Conservation (phyloP, 2,329 filamentous ascomycete species). For the Hymenoscyphus repandus region DNA sequence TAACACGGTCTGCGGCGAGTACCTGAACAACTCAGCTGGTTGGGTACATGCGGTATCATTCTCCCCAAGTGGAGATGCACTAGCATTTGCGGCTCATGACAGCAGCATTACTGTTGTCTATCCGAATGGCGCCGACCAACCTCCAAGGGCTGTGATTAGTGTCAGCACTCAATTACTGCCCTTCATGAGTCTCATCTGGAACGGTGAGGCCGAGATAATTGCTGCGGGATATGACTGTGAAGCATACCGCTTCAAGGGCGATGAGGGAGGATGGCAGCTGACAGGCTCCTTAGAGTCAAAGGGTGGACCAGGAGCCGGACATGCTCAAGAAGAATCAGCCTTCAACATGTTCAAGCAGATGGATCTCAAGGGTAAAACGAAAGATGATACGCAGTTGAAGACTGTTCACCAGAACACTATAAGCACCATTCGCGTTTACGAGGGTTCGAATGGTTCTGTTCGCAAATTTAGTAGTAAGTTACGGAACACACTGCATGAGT, state of each 20-base stretch:
- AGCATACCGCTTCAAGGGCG: slow-evolving; percentile 82
- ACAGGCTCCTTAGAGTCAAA: slow-evolving; percentile 78
- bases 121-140: slow-evolving; percentile 83
- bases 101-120: slow-evolving; percentile 97
- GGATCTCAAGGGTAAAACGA: slow-evolving; percentile 91
- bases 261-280: slow-evolving; percentile 75
- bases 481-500: slow-evolving; percentile 13
- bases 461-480: slow-evolving; percentile 80
- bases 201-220: slow-evolving; percentile 84
- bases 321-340: slow-evolving; percentile 79
- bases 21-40: slow-evolving; percentile 88
- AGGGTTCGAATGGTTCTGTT: slow-evolving; percentile 58
- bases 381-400: slow-evolving; percentile 89
- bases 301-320: slow-evolving; percentile 34
- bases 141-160: slow-evolving; percentile 83
- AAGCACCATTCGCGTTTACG: slow-evolving; percentile 73
- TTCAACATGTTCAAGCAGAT: slow-evolving; percentile 98
- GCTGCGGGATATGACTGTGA: slow-evolving; percentile 89
- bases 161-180: slow-evolving; percentile 86
- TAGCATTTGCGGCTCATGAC: slow-evolving; percentile 92
- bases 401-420: slow-evolving; percentile 97
- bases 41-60: slow-evolving; percentile 95
- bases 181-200: slow-evolving; percentile 92
- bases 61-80: slow-evolving; percentile 84
- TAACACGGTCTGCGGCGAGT: slow-evolving; percentile 98